Evolutionary conservation across 441 rosid genomes (phyloP).

Genomic region (Pelargonium australe): DNA sequence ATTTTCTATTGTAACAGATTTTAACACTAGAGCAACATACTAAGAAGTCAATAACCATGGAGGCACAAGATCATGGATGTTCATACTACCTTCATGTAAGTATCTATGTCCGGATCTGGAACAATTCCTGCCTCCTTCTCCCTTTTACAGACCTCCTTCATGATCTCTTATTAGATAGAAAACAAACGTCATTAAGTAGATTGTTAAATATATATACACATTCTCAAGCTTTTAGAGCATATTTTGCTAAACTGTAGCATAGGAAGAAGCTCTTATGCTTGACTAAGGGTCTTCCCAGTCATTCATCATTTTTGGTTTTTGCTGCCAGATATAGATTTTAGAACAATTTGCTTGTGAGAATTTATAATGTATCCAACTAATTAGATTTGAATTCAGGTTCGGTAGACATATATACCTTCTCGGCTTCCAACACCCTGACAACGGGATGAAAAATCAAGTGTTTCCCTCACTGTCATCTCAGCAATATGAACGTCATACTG

Average conservation of each 20-base stretch:
- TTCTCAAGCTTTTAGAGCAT: background rate
- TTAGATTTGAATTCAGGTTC: background rate
- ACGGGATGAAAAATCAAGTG: conserved; percentile 44
- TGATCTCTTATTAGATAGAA: conserved; percentile 28
- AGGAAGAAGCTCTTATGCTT: background rate
- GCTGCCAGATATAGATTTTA: background rate
- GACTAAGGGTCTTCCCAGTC: too few species aligned
- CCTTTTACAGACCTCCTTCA: conserved; percentile 47
- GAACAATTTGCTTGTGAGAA: too few species aligned
- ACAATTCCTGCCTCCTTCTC: conserved; percentile 48
- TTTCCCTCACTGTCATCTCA: conserved; percentile 62
- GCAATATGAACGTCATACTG: conserved; percentile 57
- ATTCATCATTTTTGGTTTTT: too few species aligned
- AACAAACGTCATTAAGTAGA: background rate
- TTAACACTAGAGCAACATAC: too few species aligned
- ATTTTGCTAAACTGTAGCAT: background rate
- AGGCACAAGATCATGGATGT: background rate
- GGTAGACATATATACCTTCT: conserved; percentile 31
- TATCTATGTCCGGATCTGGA: conserved; percentile 55
- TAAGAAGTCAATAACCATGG: too few species aligned
- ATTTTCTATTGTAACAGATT: too few species aligned
- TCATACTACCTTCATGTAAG: conserved; percentile 60
- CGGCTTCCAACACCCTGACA: conserved; percentile 48
- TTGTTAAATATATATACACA: background rate
- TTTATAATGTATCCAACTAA: background rate